Conservation (phyloP, 257 asterid genomes). For the Forsythia suspensa region DNA sequence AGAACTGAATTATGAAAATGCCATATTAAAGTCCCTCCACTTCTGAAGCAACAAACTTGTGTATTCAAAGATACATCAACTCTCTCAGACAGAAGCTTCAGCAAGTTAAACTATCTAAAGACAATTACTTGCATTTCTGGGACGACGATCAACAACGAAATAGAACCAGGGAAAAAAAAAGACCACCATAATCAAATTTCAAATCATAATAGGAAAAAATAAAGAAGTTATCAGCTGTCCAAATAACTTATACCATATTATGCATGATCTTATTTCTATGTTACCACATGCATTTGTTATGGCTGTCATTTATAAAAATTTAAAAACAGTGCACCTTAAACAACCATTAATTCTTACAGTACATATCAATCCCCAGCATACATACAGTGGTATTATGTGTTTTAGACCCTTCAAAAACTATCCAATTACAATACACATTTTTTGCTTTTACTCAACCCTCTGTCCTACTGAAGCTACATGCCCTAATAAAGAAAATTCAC, state of each 20-base stretch:
- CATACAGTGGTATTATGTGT: background rate
- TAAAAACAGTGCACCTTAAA: background rate
- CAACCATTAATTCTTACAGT: background rate
- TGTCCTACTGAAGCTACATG: no score
- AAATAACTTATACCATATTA: background rate
- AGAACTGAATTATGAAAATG: background rate
- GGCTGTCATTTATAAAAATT: background rate
- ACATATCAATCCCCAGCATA: background rate
- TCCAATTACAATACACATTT: background rate
- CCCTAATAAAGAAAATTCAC: background rate
- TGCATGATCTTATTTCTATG: background rate
- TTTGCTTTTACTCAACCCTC: background rate
- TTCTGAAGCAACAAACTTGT: background rate
- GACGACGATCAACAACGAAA: background rate
- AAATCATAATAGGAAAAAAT: background rate
- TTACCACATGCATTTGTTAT: background rate
- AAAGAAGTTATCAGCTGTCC: background rate
- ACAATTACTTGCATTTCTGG: background rate
- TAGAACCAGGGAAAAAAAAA: background rate
- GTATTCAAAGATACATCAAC: background rate
- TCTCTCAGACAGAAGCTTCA: background rate
- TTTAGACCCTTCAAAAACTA: background rate
- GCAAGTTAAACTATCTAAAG: background rate
- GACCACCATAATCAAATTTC: background rate
- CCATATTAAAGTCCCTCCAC: background rate